Conservation (phyloP, 805 yeast genomes). For the Candida rishiriensis region DNA sequence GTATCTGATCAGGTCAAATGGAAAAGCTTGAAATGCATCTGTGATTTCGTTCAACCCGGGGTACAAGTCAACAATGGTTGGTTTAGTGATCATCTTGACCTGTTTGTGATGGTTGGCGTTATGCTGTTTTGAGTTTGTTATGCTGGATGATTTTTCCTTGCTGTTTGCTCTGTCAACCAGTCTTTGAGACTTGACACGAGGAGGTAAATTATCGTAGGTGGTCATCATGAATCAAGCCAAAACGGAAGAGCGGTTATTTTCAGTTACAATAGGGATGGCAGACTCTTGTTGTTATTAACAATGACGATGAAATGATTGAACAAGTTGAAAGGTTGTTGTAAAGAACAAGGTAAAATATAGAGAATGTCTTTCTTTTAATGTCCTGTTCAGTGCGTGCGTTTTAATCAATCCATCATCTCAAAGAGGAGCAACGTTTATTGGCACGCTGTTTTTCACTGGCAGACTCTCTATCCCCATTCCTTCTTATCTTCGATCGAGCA, state of each 20-base stretch:
- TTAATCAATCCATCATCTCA: no score
- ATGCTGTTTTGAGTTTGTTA: background rate
- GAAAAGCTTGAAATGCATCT: constrained; percentile 89
- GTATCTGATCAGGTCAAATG: constrained; percentile 75
- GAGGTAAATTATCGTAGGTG: constrained; percentile 20
- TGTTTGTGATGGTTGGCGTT: constrained; percentile 2
- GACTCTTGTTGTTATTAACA: background rate
- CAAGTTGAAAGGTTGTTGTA: no score
- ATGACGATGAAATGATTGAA: no score
- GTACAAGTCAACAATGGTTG: constrained; percentile 38
- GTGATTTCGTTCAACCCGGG: constrained; percentile 91
- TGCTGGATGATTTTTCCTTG: constrained; percentile 3
- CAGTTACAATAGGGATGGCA: background rate
- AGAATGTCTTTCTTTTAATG: no score
- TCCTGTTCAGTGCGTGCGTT: no score
- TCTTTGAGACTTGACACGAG: constrained; percentile 26
- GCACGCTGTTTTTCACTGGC: no score
- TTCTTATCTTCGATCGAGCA: no score
- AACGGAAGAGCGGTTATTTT: background rate
- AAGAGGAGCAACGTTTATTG: no score
- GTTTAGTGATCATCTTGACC: constrained; percentile 17
- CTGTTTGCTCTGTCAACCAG: constrained; percentile 20
- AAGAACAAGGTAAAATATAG: no score
- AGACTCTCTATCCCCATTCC: no score
- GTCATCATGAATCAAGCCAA: constrained; percentile 6